Percentiles rank a stretch among this genome's conserved stretches.
phyloP scores from a whole-genome alignment of 495 filamentous ascomycete species.

The Saxispiralis lemnorum region DNA sequence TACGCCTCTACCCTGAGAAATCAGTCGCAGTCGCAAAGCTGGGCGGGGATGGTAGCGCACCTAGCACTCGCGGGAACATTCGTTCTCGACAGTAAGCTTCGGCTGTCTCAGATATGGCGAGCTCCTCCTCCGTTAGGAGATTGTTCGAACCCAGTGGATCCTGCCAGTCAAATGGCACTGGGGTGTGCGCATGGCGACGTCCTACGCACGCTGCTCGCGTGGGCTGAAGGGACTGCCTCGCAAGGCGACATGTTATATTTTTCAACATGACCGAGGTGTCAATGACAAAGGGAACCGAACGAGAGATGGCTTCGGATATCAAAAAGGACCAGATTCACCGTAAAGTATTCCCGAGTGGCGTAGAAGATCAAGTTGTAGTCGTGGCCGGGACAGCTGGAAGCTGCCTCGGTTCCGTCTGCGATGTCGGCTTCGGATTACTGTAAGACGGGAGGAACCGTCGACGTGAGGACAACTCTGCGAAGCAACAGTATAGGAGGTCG shows the following conservation, averaged over 20 bases:
- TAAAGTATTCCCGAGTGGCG: too few species aligned
- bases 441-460: too few species aligned
- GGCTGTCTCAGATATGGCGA: conserved; percentile 75
- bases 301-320: too few species aligned
- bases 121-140: conserved; percentile 71
- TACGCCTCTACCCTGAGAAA: conserved; percentile 57
- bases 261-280: conserved; percentile 25
- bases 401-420: too few species aligned
- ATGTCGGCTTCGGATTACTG: too few species aligned
- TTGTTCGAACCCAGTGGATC: conserved; percentile 64
- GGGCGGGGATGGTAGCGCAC: conserved; percentile 33
- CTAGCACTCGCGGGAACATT: conserved; percentile 67
- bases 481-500: too few species aligned
- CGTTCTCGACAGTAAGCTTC: conserved; percentile 84
- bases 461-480: too few species aligned
- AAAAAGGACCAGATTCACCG: too few species aligned
- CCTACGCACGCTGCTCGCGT: conserved; percentile 17
- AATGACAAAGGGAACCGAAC: too few species aligned
- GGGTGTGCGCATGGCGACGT: conserved; percentile 34
- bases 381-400: too few species aligned
- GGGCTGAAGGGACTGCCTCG: conserved; percentile 21
- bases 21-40: conserved; percentile 6
- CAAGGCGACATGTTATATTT: conserved; percentile 21
- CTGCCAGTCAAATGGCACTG: conserved; percentile 68
- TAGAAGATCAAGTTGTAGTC: too few species aligned